Conservation (phyloP, 2,329 filamentous ascomycete species). For the Stachybotrys chartarum region DNA sequence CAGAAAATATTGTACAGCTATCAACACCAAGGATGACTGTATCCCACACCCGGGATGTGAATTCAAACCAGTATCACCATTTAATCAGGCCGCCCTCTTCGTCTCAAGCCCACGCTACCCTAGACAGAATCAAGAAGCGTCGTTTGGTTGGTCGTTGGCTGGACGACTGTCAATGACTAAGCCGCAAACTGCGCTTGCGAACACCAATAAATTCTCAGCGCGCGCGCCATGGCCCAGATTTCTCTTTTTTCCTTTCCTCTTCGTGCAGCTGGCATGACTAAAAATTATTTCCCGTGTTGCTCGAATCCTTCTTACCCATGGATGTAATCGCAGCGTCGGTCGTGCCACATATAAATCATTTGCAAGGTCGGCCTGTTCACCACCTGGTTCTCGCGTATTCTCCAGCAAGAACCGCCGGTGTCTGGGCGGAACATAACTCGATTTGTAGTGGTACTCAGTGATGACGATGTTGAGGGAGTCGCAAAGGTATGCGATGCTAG, state of each 20-base stretch:
- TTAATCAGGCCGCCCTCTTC: too few species aligned
- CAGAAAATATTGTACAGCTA: too few species aligned
- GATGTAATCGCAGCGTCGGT: slow-evolving; percentile 62
- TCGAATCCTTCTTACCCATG: slow-evolving; percentile 52
- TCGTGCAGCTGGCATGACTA: slow-evolving; percentile 75
- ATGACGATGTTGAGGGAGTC: not conserved
- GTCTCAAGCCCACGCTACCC: too few species aligned
- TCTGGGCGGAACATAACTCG: slow-evolving; percentile 34
- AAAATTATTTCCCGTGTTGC: slow-evolving; percentile 70
- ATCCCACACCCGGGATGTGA: too few species aligned
- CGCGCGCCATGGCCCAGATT: slow-evolving; percentile 14
- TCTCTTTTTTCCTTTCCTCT: slow-evolving; percentile 39
- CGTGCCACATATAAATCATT: slow-evolving; percentile 69
- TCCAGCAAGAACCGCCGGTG: slow-evolving; percentile 21
- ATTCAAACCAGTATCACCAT: too few species aligned
- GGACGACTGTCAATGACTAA: slow-evolving; percentile 11
- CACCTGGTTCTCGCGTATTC: slow-evolving; percentile 29
- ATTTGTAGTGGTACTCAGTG: too few species aligned
- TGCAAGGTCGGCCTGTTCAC: slow-evolving; percentile 61
- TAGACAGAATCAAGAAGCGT: too few species aligned
- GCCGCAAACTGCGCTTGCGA: slow-evolving; percentile 2
- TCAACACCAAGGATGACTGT: too few species aligned
- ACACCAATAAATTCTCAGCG: slow-evolving; percentile 21
- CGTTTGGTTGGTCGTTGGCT: not conserved
- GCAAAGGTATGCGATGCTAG: not conserved